These are phyloP conservation scores for Nelumbo lutea DNA, from an alignment of 164 flowering plant genomes.

Conservation along the genomic window DNA sequence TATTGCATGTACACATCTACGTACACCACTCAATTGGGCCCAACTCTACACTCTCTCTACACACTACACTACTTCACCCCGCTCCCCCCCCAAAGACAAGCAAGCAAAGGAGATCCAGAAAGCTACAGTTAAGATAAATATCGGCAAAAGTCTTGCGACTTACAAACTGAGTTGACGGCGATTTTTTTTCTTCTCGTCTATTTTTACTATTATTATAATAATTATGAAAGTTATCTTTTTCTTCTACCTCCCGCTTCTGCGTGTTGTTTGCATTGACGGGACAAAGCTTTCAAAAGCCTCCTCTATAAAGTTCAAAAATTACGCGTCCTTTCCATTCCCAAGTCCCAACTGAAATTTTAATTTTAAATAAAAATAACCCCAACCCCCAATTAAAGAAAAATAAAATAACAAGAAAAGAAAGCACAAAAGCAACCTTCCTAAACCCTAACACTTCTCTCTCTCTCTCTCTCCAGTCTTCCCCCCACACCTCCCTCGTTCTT, in stretches of 20 bases:
- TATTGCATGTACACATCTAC: too few relatives aligned
- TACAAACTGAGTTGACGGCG: conserved; percentile 28
- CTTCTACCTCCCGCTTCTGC: neutral
- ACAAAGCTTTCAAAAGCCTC: conserved; percentile 16
- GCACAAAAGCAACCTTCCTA: conserved; percentile 2
- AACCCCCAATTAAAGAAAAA: too few relatives aligned
- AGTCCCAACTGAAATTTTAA: too few relatives aligned
- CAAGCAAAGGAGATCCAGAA: too few relatives aligned
- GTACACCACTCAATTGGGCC: too few relatives aligned
- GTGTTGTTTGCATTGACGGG: conserved; percentile 5
- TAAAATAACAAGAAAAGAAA: neutral
- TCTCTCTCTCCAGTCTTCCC: neutral
- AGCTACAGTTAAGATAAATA: too few relatives aligned
- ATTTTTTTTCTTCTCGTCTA: conserved; percentile 6
- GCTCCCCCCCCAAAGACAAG: too few relatives aligned
- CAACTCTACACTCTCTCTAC: too few relatives aligned
- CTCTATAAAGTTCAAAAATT: conserved; percentile 14
- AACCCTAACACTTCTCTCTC: conserved; percentile 20
- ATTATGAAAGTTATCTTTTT: too few relatives aligned
- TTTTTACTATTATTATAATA: conserved; percentile 1
- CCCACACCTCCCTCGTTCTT: neutral
- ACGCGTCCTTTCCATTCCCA: conserved; percentile 21
- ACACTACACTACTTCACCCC: too few relatives aligned
- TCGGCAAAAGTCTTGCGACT: neutral
- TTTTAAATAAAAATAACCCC: too few relatives aligned